Evolutionary conservation across 306 rosid genomes (phyloP), one percentile per base, ranked within the genome.

Genomic region (Begonia fuchsioides): DNA sequence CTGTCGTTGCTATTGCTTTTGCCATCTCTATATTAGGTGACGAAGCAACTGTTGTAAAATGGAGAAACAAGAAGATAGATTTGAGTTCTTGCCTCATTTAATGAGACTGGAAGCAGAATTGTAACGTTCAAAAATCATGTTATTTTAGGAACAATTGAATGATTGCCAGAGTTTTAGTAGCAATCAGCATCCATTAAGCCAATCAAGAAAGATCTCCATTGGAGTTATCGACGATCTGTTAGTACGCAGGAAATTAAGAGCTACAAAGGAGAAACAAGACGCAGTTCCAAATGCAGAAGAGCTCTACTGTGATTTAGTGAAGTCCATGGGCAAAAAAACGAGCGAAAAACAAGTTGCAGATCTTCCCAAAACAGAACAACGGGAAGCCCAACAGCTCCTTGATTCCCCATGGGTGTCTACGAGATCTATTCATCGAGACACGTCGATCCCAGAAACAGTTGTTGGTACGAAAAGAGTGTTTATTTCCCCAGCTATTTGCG

Each of bases 201-300:
- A 81, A 66, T 71, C 86, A 35, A 77, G 98, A 73, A 90, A 90
- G 78, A 76, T 90, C 53, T 90, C 98, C 13, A 71, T 85, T 32
- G 98, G 98, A 71, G 57, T 90, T 61, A 50, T 85, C 79, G 87
- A 48, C 17, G 90, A 81, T 43, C 69, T 79, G 18, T 52, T 52
- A 57, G 63, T 62, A 3, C 68, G 66, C 53, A 66, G 56, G 66
- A 68, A 58, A 61, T 49, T 47, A 55, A 78, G 60, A 68, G 47
- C 63, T 49, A 15, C 53, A 50, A 84, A 62, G 61, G 75, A 61
- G 60, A 64, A 40, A 47, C 68, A 54, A 45, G 59, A 41, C 59
- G 48, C 51, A 47, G 18, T 54, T 67, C 63, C 61, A 49, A 72
- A 63, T 69, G 68, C 64, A 58, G 82, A 75, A 60, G 70, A 46